Evolutionary conservation across 2,329 filamentous ascomycete species (phyloP).

Genomic region (Xylogone sp.): DNA sequence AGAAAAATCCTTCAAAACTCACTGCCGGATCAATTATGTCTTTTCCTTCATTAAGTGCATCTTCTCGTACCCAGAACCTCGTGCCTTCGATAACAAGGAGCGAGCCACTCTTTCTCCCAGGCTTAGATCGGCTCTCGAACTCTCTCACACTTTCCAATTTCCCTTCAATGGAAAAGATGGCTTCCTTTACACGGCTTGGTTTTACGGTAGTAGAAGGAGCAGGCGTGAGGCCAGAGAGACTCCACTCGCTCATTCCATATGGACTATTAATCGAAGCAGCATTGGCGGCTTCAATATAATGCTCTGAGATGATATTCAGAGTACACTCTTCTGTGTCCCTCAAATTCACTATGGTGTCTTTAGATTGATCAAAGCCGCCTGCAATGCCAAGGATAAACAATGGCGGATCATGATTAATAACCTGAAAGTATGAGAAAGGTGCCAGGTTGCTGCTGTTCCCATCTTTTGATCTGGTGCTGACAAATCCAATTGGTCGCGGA

Average conservation of each 20-base stretch:
- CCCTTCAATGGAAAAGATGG: conserved; percentile 78
- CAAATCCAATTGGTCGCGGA: conserved; percentile 73
- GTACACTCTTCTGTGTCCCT: conserved; percentile 69
- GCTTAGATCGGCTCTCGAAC: conserved; percentile 68
- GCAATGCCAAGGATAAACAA: conserved; percentile 65
- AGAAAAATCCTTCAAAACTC: conserved; percentile 26
- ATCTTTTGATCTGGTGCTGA: conserved; percentile 54
- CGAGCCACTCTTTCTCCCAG: conserved; percentile 71
- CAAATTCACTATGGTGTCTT: conserved; percentile 78
- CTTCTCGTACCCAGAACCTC: conserved; percentile 84
- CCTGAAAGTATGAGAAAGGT: conserved; percentile 82
- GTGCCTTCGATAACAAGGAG: conserved; percentile 78
- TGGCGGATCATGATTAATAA: conserved; percentile 83
- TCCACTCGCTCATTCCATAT: conserved; percentile 75
- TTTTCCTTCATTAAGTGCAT: conserved; percentile 76
- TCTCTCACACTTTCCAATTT: conserved; percentile 72
- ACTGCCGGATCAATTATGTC: conserved; percentile 70
- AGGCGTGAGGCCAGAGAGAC: conserved; percentile 70
- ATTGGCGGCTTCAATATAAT: conserved; percentile 85
- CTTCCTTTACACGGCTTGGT: conserved; percentile 73
- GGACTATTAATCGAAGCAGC: conserved; percentile 75
- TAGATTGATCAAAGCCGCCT: conserved; percentile 47
- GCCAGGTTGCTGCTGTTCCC: conserved; percentile 72
- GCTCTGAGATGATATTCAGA: conserved; percentile 84
- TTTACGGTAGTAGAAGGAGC: conserved; percentile 62